Conservation (phyloP, 2,329 filamentous ascomycete genomes). For the Diaporthe vaccinii region DNA sequence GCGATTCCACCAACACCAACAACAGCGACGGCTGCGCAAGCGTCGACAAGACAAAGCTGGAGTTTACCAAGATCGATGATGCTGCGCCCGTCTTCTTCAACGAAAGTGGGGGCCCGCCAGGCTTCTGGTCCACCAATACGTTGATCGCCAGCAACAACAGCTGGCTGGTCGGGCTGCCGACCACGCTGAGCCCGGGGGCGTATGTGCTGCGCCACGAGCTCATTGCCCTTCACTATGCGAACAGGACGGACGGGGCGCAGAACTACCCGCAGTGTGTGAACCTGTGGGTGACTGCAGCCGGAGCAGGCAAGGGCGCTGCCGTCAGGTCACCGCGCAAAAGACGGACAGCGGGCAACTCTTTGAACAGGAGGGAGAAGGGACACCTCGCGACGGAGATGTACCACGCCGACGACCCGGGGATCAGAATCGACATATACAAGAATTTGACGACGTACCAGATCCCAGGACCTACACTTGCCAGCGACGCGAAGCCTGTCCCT, state of each 20-base stretch:
- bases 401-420: conserved; percentile 44
- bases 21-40: conserved; percentile 53
- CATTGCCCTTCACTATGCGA: conserved; percentile 54
- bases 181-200: conserved; percentile 57
- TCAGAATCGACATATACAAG: conserved; percentile 46
- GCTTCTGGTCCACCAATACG: conserved; percentile 57
- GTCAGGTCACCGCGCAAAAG: not conserved
- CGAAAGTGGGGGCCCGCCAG: conserved; percentile 41
- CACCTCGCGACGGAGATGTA: conserved; percentile 46
- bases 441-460: conserved; percentile 45
- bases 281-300: conserved; percentile 45
- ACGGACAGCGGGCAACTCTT: conserved; percentile 21
- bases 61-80: conserved; percentile 60
- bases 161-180: conserved; percentile 62
- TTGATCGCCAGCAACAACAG: conserved; percentile 67
- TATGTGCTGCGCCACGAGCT: conserved; percentile 69
- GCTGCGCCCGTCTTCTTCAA: conserved; percentile 50
- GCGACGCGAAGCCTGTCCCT: conserved; percentile 45
- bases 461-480: conserved; percentile 47
- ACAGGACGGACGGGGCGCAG: conserved; percentile 46
- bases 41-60: conserved; percentile 54
- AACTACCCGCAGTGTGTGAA: conserved; percentile 51
- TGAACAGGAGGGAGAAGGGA: conserved; percentile 2
- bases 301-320: not conserved
- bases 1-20: conserved; percentile 38